Base-by-base conservation (phyloP, 192 early-diverging fungal species). In the Coemansia sp. region DNA sequence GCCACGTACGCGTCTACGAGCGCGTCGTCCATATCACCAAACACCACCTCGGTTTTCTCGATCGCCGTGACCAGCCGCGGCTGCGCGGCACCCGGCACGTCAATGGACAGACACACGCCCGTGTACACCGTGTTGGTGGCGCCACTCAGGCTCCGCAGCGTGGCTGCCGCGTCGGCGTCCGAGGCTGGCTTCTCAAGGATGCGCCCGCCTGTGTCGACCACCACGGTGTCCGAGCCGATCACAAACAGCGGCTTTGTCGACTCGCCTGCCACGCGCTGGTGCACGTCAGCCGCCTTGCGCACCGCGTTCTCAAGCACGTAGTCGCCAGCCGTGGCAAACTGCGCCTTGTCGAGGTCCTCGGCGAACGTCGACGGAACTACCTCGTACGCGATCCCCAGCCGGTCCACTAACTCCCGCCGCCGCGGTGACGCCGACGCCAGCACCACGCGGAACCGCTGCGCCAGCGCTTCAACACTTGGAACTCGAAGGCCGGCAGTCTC, bases 201-300 rank as follows among this genome's bases (percentile, higher is more conserved):
- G 23, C 47, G 32, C n/a, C 74, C 70, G 12, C 80, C 67, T 1
- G 80, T 55, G 8, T 80, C 73, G 14, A 68, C 60, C 10, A 92
- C 87, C 0, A 95, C 80, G 0, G 93, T 95, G 59, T 95, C 93
- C n/a, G 89, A 81, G 3, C 83, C 82, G 35, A 94, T 91, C 15
- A 92, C 73, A 29, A 92, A 53, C 51, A 84, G 67, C 26, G 79
- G 78, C 15, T 72, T 67, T 31, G 66, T 22, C 0, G 36, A 43
- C 17, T 59, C 58, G 21, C 23, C 27, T 10, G 50, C 78, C 31
- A 86, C 27, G 14, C 82, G 70, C 6, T 66, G 55, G 66, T 80
- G 86, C 4, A 91, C 89, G 23, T 90, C 86, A 0, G 67, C 50
- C 5, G 83, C 84, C 71, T 94, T 94, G 27, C 64, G 80, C 8